Percentiles rank a stretch among this genome's conserved stretches.
Conservation (phyloP, 2,329 filamentous ascomycete species). For the Oidium heveae region DNA sequence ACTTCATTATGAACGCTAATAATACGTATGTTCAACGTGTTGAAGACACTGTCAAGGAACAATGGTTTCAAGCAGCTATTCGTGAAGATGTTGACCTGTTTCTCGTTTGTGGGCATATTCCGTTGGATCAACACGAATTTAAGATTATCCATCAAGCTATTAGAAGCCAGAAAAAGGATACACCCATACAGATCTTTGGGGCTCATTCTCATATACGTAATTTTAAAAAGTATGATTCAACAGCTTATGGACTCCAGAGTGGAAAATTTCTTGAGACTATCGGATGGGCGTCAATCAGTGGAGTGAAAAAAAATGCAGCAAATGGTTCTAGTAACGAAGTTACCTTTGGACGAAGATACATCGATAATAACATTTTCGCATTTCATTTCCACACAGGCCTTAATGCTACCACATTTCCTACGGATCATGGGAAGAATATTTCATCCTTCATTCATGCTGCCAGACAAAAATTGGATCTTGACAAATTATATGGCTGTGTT, state of each 20-base stretch:
- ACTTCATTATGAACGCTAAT: conserved; percentile 76
- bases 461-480: conserved; percentile 44
- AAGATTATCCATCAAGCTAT: conserved; percentile 55
- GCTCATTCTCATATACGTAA: conserved; percentile 81
- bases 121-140: conserved; percentile 58
- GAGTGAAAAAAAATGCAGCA: conserved; percentile 16
- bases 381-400: conserved; percentile 58
- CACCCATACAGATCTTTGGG: conserved; percentile 75
- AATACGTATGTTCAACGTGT: conserved; percentile 71
- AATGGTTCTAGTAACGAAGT: conserved; percentile 14
- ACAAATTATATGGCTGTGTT: conserved; percentile 58
- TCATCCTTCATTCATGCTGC: conserved; percentile 43
- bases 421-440: conserved; percentile 46
- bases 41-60: conserved; percentile 52
- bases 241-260: conserved; percentile 57
- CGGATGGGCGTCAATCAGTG: conserved; percentile 72
- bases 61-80: conserved; percentile 75
- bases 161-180: conserved; percentile 49
- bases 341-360: conserved; percentile 56
- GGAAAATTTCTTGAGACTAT: conserved; percentile 89
- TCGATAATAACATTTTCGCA: conserved; percentile 80
- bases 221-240: conserved; percentile 52
- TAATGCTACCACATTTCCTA: conserved; percentile 48
- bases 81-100: conserved; percentile 71
- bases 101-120: conserved; percentile 65